These are phyloP conservation scores for Aureobasidium sp. DNA, from an alignment of 2,329 filamentous ascomycete genomes.

Conservation along the genomic window DNA sequence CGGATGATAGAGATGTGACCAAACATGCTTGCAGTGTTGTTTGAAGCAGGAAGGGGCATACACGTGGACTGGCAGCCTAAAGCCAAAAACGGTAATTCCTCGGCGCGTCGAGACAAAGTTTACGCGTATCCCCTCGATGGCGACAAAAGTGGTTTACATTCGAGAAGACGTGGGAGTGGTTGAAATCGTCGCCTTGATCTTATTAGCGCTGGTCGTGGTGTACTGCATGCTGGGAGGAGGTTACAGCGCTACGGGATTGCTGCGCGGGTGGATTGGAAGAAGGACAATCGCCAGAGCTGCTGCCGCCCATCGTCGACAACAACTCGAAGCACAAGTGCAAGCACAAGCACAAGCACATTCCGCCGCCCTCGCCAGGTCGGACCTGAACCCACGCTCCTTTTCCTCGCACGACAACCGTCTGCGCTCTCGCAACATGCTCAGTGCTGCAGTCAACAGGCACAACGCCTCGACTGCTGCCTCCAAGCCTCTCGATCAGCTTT, in stretches of 20 bases:
- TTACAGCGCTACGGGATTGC: conserved; percentile 17
- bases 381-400: conserved; percentile 6
- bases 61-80: neutral
- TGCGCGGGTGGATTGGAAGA: conserved; percentile 16
- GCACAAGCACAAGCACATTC: conserved; percentile 13
- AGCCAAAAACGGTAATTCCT: neutral
- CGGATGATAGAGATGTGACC: neutral
- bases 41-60: neutral
- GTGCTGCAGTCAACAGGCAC: conserved; percentile 32
- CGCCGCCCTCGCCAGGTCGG: conserved; percentile 7
- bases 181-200: conserved; percentile 3
- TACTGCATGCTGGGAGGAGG: conserved; percentile 24
- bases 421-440: conserved; percentile 29
- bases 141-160: neutral
- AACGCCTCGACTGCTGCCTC: conserved; percentile 25
- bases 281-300: conserved; percentile 13
- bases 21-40: neutral
- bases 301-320: conserved; percentile 17
- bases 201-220: conserved; percentile 12
- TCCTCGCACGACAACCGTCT: conserved; percentile 12
- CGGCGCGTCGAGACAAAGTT: neutral
- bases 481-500: conserved; percentile 37
- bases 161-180: conserved; percentile 3
- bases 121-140: neutral
- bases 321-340: conserved; percentile 5